These are phyloP conservation scores for Phaffia rhodozyma DNA, from an alignment of 1,284 basidiomycete species.

Conservation along the genomic window DNA sequence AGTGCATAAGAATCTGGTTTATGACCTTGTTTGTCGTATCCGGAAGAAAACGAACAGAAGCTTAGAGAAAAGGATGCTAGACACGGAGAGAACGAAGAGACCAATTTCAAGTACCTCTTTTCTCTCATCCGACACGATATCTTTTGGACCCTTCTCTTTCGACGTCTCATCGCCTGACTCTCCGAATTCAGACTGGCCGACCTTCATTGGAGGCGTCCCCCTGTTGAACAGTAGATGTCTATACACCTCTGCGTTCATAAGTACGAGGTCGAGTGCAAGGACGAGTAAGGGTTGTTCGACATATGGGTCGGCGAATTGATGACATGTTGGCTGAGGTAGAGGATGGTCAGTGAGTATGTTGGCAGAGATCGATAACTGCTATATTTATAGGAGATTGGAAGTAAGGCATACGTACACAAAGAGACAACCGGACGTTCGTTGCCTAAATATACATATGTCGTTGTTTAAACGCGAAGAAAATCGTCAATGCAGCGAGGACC, in stretches of 20 bases:
- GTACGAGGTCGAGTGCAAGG: conserved; percentile 67
- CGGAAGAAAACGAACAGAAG: too few species aligned
- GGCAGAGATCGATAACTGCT: neutral
- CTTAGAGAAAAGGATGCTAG: neutral
- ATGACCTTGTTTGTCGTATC: neutral
- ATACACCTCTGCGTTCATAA: conserved; percentile 76
- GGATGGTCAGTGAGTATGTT: conserved; percentile 8
- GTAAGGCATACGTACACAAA: conserved; percentile 45
- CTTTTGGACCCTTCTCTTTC: neutral
- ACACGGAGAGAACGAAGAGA: neutral
- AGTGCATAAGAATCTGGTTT: neutral
- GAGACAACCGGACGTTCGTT: conserved; percentile 66
- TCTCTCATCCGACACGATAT: neutral
- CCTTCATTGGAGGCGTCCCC: conserved; percentile 44
- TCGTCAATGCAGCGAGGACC: neutral
- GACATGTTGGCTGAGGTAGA: conserved; percentile 45
- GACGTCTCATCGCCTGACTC: too few species aligned
- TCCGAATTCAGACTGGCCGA: neutral
- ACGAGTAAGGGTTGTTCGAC: conserved; percentile 74
- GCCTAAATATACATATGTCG: conserved; percentile 58
- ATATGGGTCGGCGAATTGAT: conserved; percentile 70
- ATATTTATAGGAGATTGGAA: neutral
- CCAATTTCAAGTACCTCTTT: neutral
- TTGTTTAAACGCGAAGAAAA: neutral
- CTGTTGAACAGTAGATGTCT: conserved; percentile 82